These are phyloP conservation scores for Pelargonium citronellum DNA, from an alignment of 441 rosid genomes.

Conservation along the genomic window DNA sequence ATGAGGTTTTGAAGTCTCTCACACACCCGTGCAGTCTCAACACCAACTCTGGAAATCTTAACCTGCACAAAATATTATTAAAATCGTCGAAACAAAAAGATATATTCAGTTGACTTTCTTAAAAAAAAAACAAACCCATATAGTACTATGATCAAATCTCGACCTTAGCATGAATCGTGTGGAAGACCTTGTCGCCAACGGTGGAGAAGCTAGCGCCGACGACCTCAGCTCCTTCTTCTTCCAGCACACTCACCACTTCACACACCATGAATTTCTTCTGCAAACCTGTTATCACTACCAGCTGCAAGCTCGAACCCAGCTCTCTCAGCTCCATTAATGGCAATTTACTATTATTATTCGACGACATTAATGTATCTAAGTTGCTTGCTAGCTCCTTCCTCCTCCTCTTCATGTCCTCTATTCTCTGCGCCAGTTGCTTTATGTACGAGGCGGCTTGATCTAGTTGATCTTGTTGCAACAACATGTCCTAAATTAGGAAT, in stretches of 20 bases:
- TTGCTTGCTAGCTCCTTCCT: constrained; percentile 22
- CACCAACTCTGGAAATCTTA: constrained; percentile 47
- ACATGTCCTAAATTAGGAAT: constrained; percentile 23
- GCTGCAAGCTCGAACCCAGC: constrained; percentile 37
- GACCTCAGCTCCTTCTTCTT: constrained; percentile 61
- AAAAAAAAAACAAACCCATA: too few relatives aligned
- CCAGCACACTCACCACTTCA: constrained; percentile 38
- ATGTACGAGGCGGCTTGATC: constrained; percentile 45
- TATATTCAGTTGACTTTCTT: too few relatives aligned
- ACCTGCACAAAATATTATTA: constrained; percentile 31
- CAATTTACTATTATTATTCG: not conserved
- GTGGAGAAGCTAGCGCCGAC: constrained; percentile 38
- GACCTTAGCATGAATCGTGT: constrained; percentile 55
- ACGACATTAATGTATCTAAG: not conserved
- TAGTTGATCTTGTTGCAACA: constrained; percentile 43
- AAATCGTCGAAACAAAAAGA: not conserved
- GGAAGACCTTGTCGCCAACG: constrained; percentile 41
- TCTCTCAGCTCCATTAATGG: constrained; percentile 41
- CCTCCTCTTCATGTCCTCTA: constrained; percentile 33
- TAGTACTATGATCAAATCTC: too few relatives aligned
- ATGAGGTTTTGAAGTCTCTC: constrained; percentile 38
- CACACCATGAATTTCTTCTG: constrained; percentile 37
- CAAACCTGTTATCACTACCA: constrained; percentile 36
- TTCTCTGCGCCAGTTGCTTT: constrained; percentile 31
- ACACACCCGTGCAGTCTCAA: constrained; percentile 44